Base-by-base conservation (phyloP, 495 filamentous ascomycete species). In the Hypoxylon crocopeplum region DNA sequence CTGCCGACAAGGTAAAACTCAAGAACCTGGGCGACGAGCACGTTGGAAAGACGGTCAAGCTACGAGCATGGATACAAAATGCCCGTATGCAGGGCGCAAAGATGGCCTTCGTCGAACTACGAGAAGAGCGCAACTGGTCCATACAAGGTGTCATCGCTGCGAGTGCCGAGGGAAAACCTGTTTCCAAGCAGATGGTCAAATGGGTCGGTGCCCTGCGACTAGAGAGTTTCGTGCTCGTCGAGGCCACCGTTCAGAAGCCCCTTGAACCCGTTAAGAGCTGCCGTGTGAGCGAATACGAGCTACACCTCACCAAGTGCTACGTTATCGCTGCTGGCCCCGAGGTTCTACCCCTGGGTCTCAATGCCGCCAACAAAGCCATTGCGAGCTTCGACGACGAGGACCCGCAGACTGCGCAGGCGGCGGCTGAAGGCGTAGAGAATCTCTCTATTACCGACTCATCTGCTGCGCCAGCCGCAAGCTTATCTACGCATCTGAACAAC, bases 141-240 rank as follows among this genome's bases (percentile, higher is more conserved):
- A 85, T 97, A 13, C 93, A 97, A 78, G 92, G 85, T 46, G 67
- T 84, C 17, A 80, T 90, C 63, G 78, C 86, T 47, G 84, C 86
- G 17, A 81, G 68, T 33, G 65, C 77, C 52, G 82, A 72, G 72
- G 83, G 59, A 69, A 82, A 52, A 21, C 57, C 75, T 25, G 75
- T 90, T 29, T 84, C 79, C 63, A 82, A 80, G 62, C 93, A 93
- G 77, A 98, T 98, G 95, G 90, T 95, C 62, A 98, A 98, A 76
- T 98, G 87, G 82, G 83, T 86, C 27, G 84, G 83, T 44, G 82
- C 79, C 37, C 78, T 98, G 64, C 89, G 88, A 70, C 79, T 86
- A 33, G 93, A 98, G 77, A 91, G 87, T 55, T 89, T 90, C 50
- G 88, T 97, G 15, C 74, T 86, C 47, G 87, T 97, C 41, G 89